Evolutionary conservation across 805 yeast genomes (phyloP).

Genomic region (Danielia oregonensis): DNA sequence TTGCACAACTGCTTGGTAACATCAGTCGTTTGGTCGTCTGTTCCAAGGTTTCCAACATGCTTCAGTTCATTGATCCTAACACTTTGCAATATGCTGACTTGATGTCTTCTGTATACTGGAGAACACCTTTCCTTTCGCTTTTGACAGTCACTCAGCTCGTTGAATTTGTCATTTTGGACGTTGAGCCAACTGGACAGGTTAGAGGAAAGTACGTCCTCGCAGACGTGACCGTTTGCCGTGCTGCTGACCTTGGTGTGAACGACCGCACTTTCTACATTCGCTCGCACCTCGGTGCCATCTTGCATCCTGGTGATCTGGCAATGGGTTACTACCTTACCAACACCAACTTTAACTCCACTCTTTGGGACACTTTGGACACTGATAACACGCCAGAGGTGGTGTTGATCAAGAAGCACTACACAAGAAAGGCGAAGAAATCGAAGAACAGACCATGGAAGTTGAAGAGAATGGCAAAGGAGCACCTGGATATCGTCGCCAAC

Average conservation of each 20-base stretch:
- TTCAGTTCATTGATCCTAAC: constrained; percentile 84
- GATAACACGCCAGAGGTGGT: constrained; percentile 79
- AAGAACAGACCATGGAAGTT: constrained; percentile 86
- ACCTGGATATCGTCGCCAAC: constrained; percentile 78
- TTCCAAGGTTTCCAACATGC: constrained; percentile 72
- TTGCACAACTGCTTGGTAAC: constrained; percentile 81
- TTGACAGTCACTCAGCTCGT: constrained; percentile 71
- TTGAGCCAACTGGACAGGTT: constrained; percentile 83
- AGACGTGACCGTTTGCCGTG: constrained; percentile 87
- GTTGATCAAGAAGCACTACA: constrained; percentile 83
- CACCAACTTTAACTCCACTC: constrained; percentile 82
- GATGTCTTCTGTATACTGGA: constrained; percentile 71
- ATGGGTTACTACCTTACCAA: constrained; percentile 86
- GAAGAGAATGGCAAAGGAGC: constrained; percentile 97
- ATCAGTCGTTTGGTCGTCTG: constrained; percentile 81
- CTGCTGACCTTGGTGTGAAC: constrained; percentile 82
- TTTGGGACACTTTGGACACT: constrained; percentile 67
- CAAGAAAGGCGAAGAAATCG: constrained; percentile 69
- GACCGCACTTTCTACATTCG: constrained; percentile 80
- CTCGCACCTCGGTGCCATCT: constrained; percentile 88
- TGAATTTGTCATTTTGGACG: constrained; percentile 88
- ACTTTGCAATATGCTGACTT: constrained; percentile 78
- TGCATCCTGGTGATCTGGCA: constrained; percentile 95
- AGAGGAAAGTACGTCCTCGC: constrained; percentile 80
- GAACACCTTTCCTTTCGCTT: constrained; percentile 73